A percentile compares a stretch with the other conserved stretches of the same genome.
These are phyloP conservation scores for Testicularia cyperi DNA, from an alignment of 1,284 basidiomycete genomes.

Conservation along the genomic window DNA sequence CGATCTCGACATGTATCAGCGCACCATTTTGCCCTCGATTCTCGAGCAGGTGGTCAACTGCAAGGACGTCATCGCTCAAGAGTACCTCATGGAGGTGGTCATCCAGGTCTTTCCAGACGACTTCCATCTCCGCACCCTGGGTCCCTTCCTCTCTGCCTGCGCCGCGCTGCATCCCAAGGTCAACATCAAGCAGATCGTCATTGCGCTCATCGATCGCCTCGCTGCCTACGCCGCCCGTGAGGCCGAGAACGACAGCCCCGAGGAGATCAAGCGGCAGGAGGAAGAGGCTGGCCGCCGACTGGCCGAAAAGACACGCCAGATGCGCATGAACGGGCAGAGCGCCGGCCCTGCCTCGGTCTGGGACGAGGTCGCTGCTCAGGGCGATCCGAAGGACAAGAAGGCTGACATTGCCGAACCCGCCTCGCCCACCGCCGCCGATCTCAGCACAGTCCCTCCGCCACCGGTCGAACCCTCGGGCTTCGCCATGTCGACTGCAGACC, in stretches of 20 bases:
- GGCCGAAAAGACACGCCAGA: conserved; percentile 53
- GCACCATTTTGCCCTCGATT: conserved; percentile 54
- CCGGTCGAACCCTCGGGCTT: conserved; percentile 43
- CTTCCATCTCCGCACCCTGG: conserved; percentile 57
- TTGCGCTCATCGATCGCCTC: conserved; percentile 56
- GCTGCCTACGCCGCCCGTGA: conserved; percentile 58
- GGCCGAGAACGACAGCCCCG: conserved; percentile 57
- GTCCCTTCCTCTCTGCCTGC: conserved; percentile 57
- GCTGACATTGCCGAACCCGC: conserved; percentile 45
- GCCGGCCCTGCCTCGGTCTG: conserved; percentile 46
- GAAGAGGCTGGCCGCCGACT: conserved; percentile 50
- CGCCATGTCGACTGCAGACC: conserved; percentile 34
- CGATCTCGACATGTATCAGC: conserved; percentile 54
- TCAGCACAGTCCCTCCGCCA: conserved; percentile 30
- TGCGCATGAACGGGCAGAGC: conserved; percentile 42
- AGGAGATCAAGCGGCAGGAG: conserved; percentile 56
- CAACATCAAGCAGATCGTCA: conserved; percentile 60
- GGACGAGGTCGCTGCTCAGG: conserved; percentile 51
- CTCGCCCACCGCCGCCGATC: conserved; percentile 22
- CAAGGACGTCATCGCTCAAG: conserved; percentile 59
- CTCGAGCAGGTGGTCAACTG: conserved; percentile 60
- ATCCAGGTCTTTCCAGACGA: conserved; percentile 61
- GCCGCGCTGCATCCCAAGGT: conserved; percentile 59
- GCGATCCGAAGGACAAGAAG: conserved; percentile 32
- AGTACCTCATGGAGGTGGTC: conserved; percentile 60